A percentile compares a stretch with the other conserved stretches of the same genome.
Conservation (phyloP, 1,284 basidiomycete species). For the Entoloma clypeatum region DNA sequence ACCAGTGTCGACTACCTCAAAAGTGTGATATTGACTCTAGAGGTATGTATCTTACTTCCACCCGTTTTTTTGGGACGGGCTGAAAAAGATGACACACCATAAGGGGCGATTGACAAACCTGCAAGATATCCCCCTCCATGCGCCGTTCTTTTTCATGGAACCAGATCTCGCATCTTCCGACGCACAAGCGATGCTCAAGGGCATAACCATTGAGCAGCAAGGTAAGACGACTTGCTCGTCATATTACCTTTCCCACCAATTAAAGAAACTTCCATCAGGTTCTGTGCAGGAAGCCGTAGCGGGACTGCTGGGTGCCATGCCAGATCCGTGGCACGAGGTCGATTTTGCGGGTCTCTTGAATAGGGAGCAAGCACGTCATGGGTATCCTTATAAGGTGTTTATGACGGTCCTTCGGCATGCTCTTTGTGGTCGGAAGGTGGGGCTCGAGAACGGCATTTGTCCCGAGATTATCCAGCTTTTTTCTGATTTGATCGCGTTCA, state of each 20-base stretch:
- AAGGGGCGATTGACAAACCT: conserved; percentile 71
- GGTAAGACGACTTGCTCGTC: conserved; percentile 33
- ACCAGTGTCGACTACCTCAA: conserved; percentile 53
- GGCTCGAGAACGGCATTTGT: conserved; percentile 19
- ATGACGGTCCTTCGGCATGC: conserved; percentile 75
- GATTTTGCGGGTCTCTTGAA: conserved; percentile 44
- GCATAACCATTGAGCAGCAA: conserved; percentile 38
- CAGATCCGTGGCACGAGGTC: conserved; percentile 31
- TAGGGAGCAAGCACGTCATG: conserved; percentile 38
- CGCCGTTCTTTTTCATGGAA: conserved; percentile 73
- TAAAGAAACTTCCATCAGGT: conserved; percentile 8
- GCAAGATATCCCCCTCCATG: conserved; percentile 61
- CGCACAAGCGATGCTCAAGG: conserved; percentile 51
- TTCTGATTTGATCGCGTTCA: conserved; percentile 18
- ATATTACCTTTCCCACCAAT: conserved; percentile 6
- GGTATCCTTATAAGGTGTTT: conserved; percentile 49
- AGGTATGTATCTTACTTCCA: conserved; percentile 35
- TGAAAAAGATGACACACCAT: not conserved
- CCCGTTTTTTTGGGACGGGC: not conserved
- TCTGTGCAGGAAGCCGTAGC: conserved; percentile 18
- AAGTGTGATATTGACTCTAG: conserved; percentile 51
- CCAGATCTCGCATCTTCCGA: conserved; percentile 57
- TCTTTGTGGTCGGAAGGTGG: conserved; percentile 76
- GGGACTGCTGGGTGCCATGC: conserved; percentile 20
- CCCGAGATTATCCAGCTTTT: not conserved